A percentile compares a stretch with the other conserved stretches of the same genome.
phyloP scores from a whole-genome alignment of 352 stramenopile species.

The Pythium phragmitis region DNA sequence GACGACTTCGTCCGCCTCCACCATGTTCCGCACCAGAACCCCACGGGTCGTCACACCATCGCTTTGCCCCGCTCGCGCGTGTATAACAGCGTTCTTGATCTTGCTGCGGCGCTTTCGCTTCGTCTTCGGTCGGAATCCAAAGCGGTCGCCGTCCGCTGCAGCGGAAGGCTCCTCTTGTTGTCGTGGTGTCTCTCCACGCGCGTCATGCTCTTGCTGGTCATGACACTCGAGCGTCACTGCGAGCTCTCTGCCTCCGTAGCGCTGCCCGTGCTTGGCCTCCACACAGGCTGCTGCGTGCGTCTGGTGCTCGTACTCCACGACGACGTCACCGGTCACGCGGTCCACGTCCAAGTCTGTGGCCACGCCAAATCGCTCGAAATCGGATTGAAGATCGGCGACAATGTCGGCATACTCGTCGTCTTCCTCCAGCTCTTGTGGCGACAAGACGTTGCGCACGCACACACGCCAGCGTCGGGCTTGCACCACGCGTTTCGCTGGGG shows the following conservation, averaged over 20 bases:
- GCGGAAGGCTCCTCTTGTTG: background rate
- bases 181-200: background rate
- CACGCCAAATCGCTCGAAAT: conserved; percentile 25
- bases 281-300: conserved; percentile 21
- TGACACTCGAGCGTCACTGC: background rate
- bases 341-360: conserved; percentile 3
- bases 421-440: conserved; percentile 36
- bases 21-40: conserved; percentile 27
- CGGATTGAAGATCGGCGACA: conserved; percentile 29
- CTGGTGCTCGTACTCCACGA: conserved; percentile 23
- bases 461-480: background rate
- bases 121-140: background rate
- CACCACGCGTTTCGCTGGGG: background rate
- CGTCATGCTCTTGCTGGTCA: background rate
- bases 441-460: conserved; percentile 23
- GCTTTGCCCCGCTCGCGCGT: background rate
- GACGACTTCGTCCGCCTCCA: conserved; percentile 33
- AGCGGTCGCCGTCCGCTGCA: background rate
- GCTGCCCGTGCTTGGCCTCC: conserved; percentile 24
- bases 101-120: conserved; percentile 36
- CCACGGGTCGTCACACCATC: background rate
- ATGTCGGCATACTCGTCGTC: conserved; percentile 43
- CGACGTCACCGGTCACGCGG: conserved; percentile 14
- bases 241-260: conserved; percentile 40
- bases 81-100: conserved; percentile 29